Evolutionary conservation across 306 rosid species (phyloP), one percentile per base, ranked within the genome.

Genomic region (Benincasa hispida): DNA sequence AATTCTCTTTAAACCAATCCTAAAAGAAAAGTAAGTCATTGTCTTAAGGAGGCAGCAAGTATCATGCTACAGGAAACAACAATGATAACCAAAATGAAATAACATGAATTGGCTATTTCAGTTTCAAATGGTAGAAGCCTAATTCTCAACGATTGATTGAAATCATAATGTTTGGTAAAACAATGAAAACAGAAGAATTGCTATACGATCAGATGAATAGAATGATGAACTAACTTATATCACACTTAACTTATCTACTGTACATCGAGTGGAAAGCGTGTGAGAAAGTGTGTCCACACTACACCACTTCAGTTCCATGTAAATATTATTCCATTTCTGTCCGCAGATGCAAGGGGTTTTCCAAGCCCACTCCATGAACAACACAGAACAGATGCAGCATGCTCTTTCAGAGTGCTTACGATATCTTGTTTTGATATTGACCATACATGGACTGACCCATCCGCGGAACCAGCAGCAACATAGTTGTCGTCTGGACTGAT

Each of bases 401-500:
- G 97, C 70, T 95, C 99, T 82, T 87, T 89, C 81, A 95, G 78
- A 28, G 97, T 92, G 81, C 86, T 87, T 47, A 95, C 93, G 10
- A 92, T 90, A 70, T 92, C 91, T 50, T 85, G 88, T 81, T 87
- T 88, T 30, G 90, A 84, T 48, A 86, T 76, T 19, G 99, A 95
- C 99, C 99, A 92, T 60, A 92, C 88, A 75, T 83, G 83, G 25
- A 95, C 91, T 79, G 87, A 87, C 73, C 99, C 99, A 79, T 94
- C 99, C 0, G 87, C 91, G 24, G 96, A 95, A 19, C 99, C 99
- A 47, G 98, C 94, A 27, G 99, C 98, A 10, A 95, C 96, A n/a
- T 92, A 83, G 79, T 58, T 89, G 87, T 90, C 96, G 68, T 95
- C 99, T 14, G 99, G 98, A 76, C 99, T 92, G 47, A 95, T 85